Evolutionary conservation across 805 yeast genomes (phyloP).

Genomic region (Cyberlindnera nakhonratchasimensis): DNA sequence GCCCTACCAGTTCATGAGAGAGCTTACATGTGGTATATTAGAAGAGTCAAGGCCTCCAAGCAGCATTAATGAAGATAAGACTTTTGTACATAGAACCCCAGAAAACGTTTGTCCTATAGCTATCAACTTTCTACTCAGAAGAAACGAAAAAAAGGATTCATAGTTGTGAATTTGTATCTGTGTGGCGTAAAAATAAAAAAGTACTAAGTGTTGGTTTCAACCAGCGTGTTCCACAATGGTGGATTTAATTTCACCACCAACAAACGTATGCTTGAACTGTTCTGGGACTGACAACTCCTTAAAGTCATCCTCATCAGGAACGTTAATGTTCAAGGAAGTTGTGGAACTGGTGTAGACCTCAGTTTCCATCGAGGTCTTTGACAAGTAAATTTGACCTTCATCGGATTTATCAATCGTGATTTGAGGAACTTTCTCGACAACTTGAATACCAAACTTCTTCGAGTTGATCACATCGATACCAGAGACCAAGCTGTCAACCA

Average conservation of each 20-base stretch:
- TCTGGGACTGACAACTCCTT: conserved; percentile 86
- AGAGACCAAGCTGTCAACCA: conserved; percentile 80
- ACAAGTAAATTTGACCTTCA: conserved; percentile 76
- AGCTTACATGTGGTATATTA: conserved; percentile 90
- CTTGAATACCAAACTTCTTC: conserved; percentile 77
- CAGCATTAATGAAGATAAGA: conserved; percentile 7
- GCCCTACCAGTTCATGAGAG: conserved; percentile 80
- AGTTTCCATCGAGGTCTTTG: conserved; percentile 64
- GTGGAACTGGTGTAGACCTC: conserved; percentile 83
- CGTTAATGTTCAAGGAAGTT: conserved; percentile 80
- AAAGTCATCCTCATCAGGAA: conserved; percentile 73
- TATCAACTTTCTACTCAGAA: neutral
- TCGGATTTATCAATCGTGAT: conserved; percentile 86
- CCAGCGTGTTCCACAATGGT: conserved; percentile 83
- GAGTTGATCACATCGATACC: conserved; percentile 88
- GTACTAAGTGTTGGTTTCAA: conserved; percentile 30
- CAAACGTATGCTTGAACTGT: conserved; percentile 75
- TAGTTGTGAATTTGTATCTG: neutral
- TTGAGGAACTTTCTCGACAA: conserved; percentile 77
- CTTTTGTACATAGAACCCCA: conserved; percentile 16
- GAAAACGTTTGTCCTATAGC: neutral
- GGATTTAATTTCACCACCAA: conserved; percentile 58
- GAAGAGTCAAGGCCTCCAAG: conserved; percentile 50
- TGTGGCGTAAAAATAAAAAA: neutral
- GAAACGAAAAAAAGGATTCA: neutral